A percentile compares a stretch with the other conserved stretches of the same genome.
Evolutionary conservation across 2,329 filamentous ascomycete species (phyloP).

Genomic region (Verticillium alfalfae): DNA sequence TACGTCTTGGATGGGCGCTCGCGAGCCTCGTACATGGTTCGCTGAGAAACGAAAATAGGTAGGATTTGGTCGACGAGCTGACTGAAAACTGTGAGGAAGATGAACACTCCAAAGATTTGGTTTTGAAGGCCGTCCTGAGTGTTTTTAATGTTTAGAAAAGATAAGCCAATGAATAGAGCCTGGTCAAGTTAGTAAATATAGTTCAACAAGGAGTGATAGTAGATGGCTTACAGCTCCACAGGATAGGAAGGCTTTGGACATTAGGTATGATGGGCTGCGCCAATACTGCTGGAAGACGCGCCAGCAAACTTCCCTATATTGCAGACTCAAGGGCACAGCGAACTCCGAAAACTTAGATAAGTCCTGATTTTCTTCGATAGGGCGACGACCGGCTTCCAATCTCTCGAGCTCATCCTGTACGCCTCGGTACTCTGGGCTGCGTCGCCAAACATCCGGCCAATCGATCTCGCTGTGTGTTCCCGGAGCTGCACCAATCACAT

Average conservation of each 20-base stretch:
- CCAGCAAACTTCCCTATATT: conserved; percentile 53
- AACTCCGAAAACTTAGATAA: conserved; percentile 55
- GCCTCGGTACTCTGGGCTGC: conserved; percentile 21
- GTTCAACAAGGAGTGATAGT: conserved; percentile 22
- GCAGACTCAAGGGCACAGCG: conserved; percentile 58
- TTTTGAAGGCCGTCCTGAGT: conserved; percentile 64
- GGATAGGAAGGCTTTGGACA: conserved; percentile 59
- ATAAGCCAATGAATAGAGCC: conserved; percentile 63
- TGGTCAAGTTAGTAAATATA: conserved; percentile 28
- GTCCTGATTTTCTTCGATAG: conserved; percentile 25
- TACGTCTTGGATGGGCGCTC: conserved; percentile 64
- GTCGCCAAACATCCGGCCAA: conserved; percentile 29
- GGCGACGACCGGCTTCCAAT: conserved; percentile 17
- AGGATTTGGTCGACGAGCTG: conserved; percentile 61
- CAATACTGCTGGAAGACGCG: conserved; percentile 75
- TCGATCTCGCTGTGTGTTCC: conserved; percentile 37
- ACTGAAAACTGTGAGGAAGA: conserved; percentile 66
- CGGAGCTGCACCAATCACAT: conserved; percentile 36
- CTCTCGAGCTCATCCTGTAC: conserved; percentile 24
- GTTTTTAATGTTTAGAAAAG: conserved; percentile 56
- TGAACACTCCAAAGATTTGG: conserved; percentile 67
- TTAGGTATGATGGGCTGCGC: conserved; percentile 71
- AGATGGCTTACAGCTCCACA: conserved; percentile 25
- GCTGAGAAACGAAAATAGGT: conserved; percentile 65
- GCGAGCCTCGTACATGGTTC: conserved; percentile 64